These are phyloP conservation scores for Tranzscheliella williamsii DNA, from an alignment of 1,284 basidiomycete species.

Conservation along the genomic window DNA sequence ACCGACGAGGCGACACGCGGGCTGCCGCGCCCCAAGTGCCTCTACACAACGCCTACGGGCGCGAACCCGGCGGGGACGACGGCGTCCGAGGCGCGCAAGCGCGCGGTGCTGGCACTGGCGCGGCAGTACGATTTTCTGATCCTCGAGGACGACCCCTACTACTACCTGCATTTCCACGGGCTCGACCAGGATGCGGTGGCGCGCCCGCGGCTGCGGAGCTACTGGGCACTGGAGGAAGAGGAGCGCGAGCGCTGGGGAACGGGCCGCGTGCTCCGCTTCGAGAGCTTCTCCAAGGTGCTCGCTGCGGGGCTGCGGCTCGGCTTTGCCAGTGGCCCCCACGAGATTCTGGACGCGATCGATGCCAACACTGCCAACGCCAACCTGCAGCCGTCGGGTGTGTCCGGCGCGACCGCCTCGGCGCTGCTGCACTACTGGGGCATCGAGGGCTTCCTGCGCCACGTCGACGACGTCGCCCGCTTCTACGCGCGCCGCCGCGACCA, in stretches of 20 bases:
- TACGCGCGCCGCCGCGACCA: slow-evolving; percentile 77
- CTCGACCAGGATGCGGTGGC: slow-evolving; percentile 50
- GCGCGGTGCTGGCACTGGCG: slow-evolving; percentile 73
- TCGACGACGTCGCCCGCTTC: slow-evolving; percentile 71
- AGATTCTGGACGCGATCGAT: slow-evolving; percentile 76
- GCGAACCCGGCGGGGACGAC: slow-evolving; percentile 60
- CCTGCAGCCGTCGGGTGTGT: slow-evolving; percentile 72
- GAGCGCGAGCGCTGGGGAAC: slow-evolving; percentile 41
- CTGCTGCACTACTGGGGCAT: slow-evolving; percentile 72
- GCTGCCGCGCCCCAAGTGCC: slow-evolving; percentile 70
- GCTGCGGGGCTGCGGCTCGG: slow-evolving; percentile 67
- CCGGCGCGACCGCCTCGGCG: slow-evolving; percentile 74
- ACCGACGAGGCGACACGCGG: slow-evolving; percentile 67
- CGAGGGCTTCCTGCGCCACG: slow-evolving; percentile 76
- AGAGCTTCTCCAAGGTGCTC: slow-evolving; percentile 68
- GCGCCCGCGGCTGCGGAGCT: slow-evolving; percentile 35
- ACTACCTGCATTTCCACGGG: slow-evolving; percentile 52
- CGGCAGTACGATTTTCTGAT: slow-evolving; percentile 39
- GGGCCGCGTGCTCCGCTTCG: slow-evolving; percentile 57
- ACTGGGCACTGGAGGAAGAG: slow-evolving; percentile 56
- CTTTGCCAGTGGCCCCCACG: slow-evolving; percentile 77
- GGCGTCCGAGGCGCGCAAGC: slow-evolving; percentile 68
- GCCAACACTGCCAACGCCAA: slow-evolving; percentile 72
- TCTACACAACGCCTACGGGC: slow-evolving; percentile 73
- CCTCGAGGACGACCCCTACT: slow-evolving; percentile 56